These are phyloP conservation scores for Suillus lakei DNA, from an alignment of 768 basidiomycete genomes.

Conservation along the genomic window DNA sequence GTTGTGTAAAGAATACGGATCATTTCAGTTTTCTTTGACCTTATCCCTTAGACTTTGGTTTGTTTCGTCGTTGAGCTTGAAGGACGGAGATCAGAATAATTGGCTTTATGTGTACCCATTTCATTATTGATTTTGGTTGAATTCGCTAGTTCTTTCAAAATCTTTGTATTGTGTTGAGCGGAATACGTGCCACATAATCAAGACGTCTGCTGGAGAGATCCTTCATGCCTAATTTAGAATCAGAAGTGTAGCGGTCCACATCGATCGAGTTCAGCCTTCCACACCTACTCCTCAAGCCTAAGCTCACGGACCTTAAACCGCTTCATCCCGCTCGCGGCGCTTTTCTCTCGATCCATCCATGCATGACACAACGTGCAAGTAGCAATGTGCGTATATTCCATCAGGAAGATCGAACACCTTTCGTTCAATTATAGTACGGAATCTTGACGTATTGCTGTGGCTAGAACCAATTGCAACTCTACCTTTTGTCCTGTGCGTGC, in stretches of 20 bases:
- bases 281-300: not conserved
- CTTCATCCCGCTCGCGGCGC: not conserved
- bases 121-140: too few species aligned
- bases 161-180: too few species aligned
- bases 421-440: not conserved
- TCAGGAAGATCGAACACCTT: not conserved
- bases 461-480: not conserved
- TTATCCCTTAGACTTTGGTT: too few species aligned
- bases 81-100: too few species aligned
- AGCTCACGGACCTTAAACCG: not conserved
- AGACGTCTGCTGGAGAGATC: too few species aligned
- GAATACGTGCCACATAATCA: too few species aligned
- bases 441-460: not conserved
- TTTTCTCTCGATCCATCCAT: not conserved
- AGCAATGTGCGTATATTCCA: not conserved
- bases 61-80: too few species aligned
- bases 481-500: not conserved
- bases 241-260: not conserved
- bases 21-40: not conserved
- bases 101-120: too few species aligned
- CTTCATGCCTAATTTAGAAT: not conserved
- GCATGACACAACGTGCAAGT: not conserved
- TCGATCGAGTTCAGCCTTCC: not conserved
- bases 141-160: too few species aligned
- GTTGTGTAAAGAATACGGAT: not conserved